Conservation (phyloP, 176 grass and related monocot species). For the Avena sativa region DNA sequence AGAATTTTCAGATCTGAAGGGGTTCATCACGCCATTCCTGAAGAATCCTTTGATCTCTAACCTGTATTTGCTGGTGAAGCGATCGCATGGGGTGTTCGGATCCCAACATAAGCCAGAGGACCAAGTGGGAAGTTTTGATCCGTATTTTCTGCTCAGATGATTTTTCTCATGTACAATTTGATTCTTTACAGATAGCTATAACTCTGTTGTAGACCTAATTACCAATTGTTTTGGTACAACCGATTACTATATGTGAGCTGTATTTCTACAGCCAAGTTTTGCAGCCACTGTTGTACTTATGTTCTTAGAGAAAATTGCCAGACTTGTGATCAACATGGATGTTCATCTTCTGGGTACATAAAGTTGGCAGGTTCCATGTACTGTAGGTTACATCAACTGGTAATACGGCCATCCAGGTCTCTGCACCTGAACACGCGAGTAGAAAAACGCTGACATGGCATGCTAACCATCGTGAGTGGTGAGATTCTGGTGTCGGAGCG, state of each 20-base stretch:
- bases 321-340: no score
- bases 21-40: slow-evolving; percentile 71
- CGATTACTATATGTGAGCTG: neutral
- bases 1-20: slow-evolving; percentile 57
- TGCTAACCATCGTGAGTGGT: no score
- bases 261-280: slow-evolving; percentile 24
- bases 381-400: no score
- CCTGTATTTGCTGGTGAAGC: slow-evolving; percentile 63
- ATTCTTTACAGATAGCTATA: slow-evolving; percentile 32
- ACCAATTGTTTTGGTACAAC: slow-evolving; percentile 21
- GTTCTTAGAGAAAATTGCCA: no score
- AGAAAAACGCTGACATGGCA: no score
- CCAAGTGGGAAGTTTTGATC: slow-evolving; percentile 58
- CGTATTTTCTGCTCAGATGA: slow-evolving; percentile 91
- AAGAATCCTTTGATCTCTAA: slow-evolving; percentile 88
- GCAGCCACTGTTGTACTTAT: neutral
- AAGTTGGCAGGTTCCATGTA: no score
- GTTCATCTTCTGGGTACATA: no score
- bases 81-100: slow-evolving; percentile 46
- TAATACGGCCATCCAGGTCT: no score
- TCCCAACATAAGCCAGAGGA: slow-evolving; percentile 15
- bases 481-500: no score
- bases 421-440: no score
- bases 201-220: slow-evolving; percentile 31
- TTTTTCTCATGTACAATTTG: slow-evolving; percentile 31